Base-by-base conservation (phyloP, 208 protist genomes). In the Acanthamoeba comandoni region DNA sequence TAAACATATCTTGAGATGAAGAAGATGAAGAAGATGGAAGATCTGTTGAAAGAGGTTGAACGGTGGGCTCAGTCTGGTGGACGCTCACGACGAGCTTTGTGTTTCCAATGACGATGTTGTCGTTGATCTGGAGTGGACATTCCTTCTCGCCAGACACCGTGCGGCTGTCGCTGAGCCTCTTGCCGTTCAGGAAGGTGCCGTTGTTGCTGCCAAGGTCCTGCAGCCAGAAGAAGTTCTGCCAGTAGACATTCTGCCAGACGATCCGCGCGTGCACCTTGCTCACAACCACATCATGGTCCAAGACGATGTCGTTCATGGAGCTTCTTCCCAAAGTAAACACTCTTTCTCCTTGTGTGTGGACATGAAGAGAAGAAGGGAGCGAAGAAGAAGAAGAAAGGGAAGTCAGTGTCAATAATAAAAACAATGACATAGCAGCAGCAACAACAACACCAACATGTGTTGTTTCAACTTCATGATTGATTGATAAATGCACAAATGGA, bases 191-290 rank as follows among this genome's bases (percentile, higher is more conserved):
- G 43, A 55, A 79, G 19, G 70, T 79, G 8, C 70, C 70, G 35
- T 79, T 79, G 29, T 79, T 79, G 70, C 70, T 79, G 29, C 70
- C 70, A 35, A 79, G 22, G 29, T 79, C 64, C 70, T 79, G 70
- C 29, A 79, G 70, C 70, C 70, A 79, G 43, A 55, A 79, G 35
- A 53, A 79, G 70, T 79, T 48, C 11, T 79, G 70, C 70, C 70
- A 79, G 43, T 79, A 79, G 35, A 79, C 17, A 26, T 79, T 79
- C 70, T 79, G 70, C 70, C 70, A 79, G 11, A 26, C 35, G 70
- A 79, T 79, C 13, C 70, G 70, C 9, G 70, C 70, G 43, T 79
- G 70, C 11, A 79, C 51, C 70, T 79, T 79, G 70, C 70, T 79
- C 19, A 49, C 70, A 12, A 79, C 31, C n/a, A 79, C 48, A 53